Conservation (phyloP, 2,329 filamentous ascomycete species). For the Endothia cerciana region DNA sequence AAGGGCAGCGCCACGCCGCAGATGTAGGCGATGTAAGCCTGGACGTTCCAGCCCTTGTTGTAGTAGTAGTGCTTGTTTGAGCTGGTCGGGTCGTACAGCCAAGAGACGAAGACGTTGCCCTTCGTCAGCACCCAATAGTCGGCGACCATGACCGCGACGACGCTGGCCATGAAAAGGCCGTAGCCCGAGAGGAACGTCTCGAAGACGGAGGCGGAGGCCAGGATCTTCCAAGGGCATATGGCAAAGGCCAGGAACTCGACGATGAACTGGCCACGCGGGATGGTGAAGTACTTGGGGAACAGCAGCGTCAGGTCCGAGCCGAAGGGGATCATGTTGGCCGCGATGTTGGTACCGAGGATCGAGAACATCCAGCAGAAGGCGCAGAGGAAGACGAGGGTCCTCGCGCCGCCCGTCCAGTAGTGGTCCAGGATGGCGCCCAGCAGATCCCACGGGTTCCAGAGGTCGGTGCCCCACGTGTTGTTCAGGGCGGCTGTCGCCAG, state of each 20-base stretch:
- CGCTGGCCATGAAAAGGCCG: constrained; percentile 32
- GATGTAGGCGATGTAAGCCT: constrained; percentile 41
- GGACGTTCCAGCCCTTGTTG: constrained; percentile 40
- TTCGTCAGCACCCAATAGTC: constrained; percentile 41
- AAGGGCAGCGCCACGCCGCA: constrained; percentile 40
- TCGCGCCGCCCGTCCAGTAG: constrained; percentile 27
- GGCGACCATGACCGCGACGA: constrained; percentile 31
- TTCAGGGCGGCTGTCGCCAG: constrained; percentile 48
- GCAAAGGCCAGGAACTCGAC: constrained; percentile 30
- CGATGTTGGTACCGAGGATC: constrained; percentile 33
- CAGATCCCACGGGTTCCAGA: constrained; percentile 35
- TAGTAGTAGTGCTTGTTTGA: constrained; percentile 41
- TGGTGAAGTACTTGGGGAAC: constrained; percentile 42
- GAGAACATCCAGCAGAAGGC: constrained; percentile 31
- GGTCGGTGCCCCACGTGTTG: constrained; percentile 42
- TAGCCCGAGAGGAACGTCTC: constrained; percentile 32
- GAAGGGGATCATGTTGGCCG: constrained; percentile 44
- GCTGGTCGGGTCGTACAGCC: constrained; percentile 38
- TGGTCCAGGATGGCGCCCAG: constrained; percentile 33
- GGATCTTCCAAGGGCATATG: constrained; percentile 35
- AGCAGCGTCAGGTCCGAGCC: constrained; percentile 42
- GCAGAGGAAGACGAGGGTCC: constrained; percentile 32
- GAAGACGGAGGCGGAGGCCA: constrained; percentile 31
- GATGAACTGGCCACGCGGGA: constrained; percentile 39
- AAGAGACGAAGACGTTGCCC: constrained; percentile 40